Evolutionary conservation across 2,329 filamentous ascomycete genomes (phyloP), one percentile per base, ranked within the genome.

Genomic region (Neurospora crassa): DNA sequence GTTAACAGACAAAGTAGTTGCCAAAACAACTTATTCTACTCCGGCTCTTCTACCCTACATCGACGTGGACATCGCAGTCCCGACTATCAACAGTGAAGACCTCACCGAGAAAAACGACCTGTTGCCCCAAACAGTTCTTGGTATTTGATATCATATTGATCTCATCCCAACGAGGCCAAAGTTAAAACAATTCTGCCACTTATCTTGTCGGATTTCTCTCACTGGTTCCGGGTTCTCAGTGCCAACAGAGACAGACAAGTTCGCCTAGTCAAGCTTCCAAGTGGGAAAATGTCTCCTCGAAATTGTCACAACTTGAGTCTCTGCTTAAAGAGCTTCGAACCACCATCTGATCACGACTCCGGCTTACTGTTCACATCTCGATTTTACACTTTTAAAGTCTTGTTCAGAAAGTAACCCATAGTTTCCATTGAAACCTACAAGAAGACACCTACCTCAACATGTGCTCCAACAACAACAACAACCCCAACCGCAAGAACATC

Each of bases 401-500:
- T 14, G 6, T 53, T 5, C 29, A 10, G 11, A 16, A 42, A 42
- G 41, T 7, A 3, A 6, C 41, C 41, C 16, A 8, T 18, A 18
- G 18, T 8, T 18, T 18, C 2, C 16, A 43, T 43, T 43, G 2
- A 7, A 8, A 18, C 0, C 18, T 3, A 18, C 41, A 2, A 18
- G 16, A 41, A 53, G 6, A 37, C 14, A 70, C 53, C 20, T 70
- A 67, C 40, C 16, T 45, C 69, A 70, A 20, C 20, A 67, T 70
- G 53, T 59, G 3, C 69, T 59, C 34, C 3, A 71, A 14, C 47
- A 53, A 34, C 42, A 41, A 40, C 40, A 59, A 24, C 40, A 59
- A 59, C 24, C 37, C 29, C 68, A 41, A 47, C 41, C 75, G 75
- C 69, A 71, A 74, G 41, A 67, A 75, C 14, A 72, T 77, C 74